Evolutionary conservation across 352 stramenopile species (phyloP), one percentile per base, ranked within the genome.

Genomic region (Phytophthora litchii): DNA sequence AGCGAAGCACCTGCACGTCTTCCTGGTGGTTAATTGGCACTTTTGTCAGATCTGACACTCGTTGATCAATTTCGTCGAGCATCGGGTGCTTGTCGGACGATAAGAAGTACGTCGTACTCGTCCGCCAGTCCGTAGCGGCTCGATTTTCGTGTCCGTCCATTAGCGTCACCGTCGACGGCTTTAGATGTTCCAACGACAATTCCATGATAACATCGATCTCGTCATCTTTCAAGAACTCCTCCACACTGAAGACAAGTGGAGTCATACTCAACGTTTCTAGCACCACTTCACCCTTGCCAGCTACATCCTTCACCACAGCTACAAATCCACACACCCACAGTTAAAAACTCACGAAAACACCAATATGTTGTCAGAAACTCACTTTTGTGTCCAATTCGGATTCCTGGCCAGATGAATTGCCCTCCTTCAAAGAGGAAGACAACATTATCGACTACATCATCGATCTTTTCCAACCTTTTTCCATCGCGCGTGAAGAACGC

Each of bases 371-470:
- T 36, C 14, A 47, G 13, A 4, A 16, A 65, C 67, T 52, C 41
- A 86, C 81, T 86, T 47, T 89, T 83, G 62, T 90, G 78, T 47
- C 78, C 76, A 36, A 92, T 76, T 27, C 68, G 62, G 51, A 90
- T 68, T 8, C 83, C 83, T 7, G 83, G 83, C 81, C 80, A 92
- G 47, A 91, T 81, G 51, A 92, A 90, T 43, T 91, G 78, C 0
- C 80, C 83, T 51, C 83, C 80, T 72, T 92, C 79, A 51, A 92
- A 89, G n/a, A 92, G 60, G 38, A 85, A 92, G 27, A 89, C 79
- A 19, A 90, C 25, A 8, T 34, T 49, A 44, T 85, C 64, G 11
- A 56, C 48, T 40, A 92, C 51, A 8, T 76, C 65, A n/a, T 70
- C 72, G n/a, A 72, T 37, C 5, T 45, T 43, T 17, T 78, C 69